Percentiles rank a stretch among this genome's conserved stretches.
phyloP scores from a whole-genome alignment of 768 basidiomycete genomes.

The Hypsizygus marmoreus region DNA sequence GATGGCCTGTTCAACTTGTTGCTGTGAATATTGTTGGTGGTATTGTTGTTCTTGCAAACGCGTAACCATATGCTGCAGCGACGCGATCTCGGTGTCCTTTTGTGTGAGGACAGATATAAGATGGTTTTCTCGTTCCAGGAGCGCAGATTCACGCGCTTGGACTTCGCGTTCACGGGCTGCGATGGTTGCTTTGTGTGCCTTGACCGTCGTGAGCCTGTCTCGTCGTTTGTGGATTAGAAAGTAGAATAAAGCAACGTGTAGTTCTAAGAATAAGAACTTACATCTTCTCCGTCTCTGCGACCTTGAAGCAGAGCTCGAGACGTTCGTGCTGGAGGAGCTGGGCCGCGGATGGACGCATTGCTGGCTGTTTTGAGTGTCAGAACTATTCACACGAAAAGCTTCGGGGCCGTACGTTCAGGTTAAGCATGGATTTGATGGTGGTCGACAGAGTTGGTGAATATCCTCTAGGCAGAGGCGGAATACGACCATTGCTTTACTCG shows the following conservation, averaged over 20 bases:
- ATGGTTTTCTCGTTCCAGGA: constrained; percentile 58
- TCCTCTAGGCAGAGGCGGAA: constrained; percentile 84
- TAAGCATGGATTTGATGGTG: constrained; percentile 88
- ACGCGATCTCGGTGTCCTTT: constrained; percentile 62
- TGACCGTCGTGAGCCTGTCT: constrained; percentile 63
- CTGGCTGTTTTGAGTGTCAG: constrained; percentile 57
- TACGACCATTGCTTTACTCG: constrained; percentile 70
- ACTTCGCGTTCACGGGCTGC: constrained; percentile 68
- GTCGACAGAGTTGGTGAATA: constrained; percentile 73
- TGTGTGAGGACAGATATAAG: constrained; percentile 47
- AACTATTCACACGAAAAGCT: background rate
- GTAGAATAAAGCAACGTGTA: background rate
- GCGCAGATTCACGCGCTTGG: constrained; percentile 50
- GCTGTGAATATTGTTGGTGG: constrained; percentile 29
- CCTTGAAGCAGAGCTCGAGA: constrained; percentile 67
- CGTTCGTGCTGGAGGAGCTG: constrained; percentile 83
- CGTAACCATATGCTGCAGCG: constrained; percentile 47
- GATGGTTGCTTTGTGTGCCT: constrained; percentile 58
- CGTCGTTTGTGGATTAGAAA: background rate
- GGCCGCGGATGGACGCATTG: constrained; percentile 81
- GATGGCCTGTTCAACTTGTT: constrained; percentile 45
- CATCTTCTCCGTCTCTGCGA: constrained; percentile 81
- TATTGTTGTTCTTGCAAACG: constrained; percentile 38
- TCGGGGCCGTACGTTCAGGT: constrained; percentile 62
- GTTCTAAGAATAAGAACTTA: constrained; percentile 29